phyloP scores from a whole-genome alignment of 441 rosid genomes.

The Daphne laureola region DNA sequence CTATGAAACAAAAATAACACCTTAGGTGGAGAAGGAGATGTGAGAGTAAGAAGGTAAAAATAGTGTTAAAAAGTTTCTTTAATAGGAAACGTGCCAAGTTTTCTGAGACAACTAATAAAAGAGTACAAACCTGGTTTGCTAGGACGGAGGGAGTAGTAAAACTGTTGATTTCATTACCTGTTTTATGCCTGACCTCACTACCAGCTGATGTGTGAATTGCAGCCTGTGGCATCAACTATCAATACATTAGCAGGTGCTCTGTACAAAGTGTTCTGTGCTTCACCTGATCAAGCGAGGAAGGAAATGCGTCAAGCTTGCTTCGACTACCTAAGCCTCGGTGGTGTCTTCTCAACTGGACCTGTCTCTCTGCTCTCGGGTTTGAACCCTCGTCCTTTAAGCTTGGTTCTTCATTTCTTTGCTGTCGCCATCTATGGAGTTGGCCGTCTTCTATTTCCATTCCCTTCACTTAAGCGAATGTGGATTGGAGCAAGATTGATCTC shows the following conservation, averaged over 20 bases:
- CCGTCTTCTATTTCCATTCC: constrained; percentile 71
- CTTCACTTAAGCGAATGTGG: constrained; percentile 73
- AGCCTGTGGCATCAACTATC: constrained; percentile 85
- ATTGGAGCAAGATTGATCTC: constrained; percentile 63
- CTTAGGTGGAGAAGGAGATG: no score
- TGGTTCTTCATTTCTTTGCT: constrained; percentile 78
- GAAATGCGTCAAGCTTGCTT: constrained; percentile 86
- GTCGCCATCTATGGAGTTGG: constrained; percentile 80
- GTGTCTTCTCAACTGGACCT: constrained; percentile 60
- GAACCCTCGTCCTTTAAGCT: constrained; percentile 65
- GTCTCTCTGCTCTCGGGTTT: constrained; percentile 69
- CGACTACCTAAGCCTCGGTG: constrained; percentile 77
- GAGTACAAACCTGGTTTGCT: no score
- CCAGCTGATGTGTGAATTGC: constrained; percentile 18
- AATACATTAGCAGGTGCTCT: constrained; percentile 79
- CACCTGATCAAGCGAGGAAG: constrained; percentile 60
- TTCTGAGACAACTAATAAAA: no score
- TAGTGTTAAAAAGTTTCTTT: no score
- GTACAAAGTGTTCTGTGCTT: constrained; percentile 73
- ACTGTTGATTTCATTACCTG: not conserved
- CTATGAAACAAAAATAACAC: no score
- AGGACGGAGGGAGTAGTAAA: no score
- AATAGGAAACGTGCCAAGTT: no score
- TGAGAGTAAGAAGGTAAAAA: no score
- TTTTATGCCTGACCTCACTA: not conserved